Evolutionary conservation across 2,329 filamentous ascomycete species (phyloP).

Genomic region (Alternaria arborescens): DNA sequence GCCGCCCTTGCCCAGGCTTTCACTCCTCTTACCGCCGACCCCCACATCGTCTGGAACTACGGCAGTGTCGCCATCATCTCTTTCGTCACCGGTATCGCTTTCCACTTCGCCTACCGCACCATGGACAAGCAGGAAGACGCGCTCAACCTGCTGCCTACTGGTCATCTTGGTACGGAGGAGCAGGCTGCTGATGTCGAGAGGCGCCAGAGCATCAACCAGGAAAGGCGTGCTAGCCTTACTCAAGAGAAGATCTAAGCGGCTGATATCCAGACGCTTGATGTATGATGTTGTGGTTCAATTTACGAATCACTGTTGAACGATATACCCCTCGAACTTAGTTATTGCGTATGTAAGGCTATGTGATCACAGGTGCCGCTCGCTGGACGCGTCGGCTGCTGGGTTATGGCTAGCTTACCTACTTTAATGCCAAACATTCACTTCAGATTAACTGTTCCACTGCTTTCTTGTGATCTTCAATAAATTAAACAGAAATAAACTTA

Average conservation of each 20-base stretch:
- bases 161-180: constrained; percentile 40
- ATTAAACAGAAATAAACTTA: not conserved
- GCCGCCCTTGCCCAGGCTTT: constrained; percentile 44
- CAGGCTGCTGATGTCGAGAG: constrained; percentile 45
- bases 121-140: constrained; percentile 49
- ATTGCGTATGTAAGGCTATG: constrained; percentile 1
- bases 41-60: constrained; percentile 48
- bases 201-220: constrained; percentile 28
- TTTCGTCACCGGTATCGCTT: constrained; percentile 44
- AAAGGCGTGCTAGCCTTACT: constrained; percentile 20
- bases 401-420: constrained; percentile 1
- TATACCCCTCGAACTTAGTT: constrained; percentile 13
- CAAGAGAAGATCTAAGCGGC: constrained; percentile 26
- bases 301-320: not conserved
- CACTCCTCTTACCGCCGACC: constrained; percentile 38
- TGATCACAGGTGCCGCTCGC: not conserved
- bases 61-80: constrained; percentile 48
- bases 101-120: constrained; percentile 43
- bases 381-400: not conserved
- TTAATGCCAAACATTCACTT: constrained; percentile 10
- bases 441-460: not conserved
- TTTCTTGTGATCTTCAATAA: not conserved
- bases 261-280: not conserved
- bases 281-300: not conserved
- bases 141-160: constrained; percentile 51